Conservation (phyloP, 768 basidiomycete genomes). For the Rubroboletus pulcherrimus region DNA sequence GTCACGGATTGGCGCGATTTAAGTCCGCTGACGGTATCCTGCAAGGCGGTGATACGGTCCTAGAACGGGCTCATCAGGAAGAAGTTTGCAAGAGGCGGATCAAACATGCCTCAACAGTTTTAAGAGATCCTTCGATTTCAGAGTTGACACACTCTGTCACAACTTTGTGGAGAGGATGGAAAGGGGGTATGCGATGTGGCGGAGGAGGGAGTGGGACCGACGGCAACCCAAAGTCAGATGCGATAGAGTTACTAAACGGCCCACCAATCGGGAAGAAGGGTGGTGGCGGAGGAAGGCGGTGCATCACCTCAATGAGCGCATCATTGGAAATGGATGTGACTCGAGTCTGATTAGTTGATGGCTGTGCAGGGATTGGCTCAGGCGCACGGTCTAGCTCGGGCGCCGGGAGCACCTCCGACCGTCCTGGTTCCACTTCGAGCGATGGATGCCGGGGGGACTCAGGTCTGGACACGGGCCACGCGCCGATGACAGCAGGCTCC, state of each 20-base stretch:
- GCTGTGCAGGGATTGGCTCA: not conserved
- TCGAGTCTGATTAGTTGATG: conserved; percentile 9
- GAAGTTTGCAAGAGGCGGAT: not conserved
- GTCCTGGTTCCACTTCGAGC: conserved; percentile 11
- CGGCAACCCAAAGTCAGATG: conserved; percentile 16
- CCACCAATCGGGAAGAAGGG: conserved; percentile 17
- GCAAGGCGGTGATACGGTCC: conserved; percentile 25
- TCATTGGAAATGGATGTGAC: conserved; percentile 10
- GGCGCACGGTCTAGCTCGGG: conserved; percentile 5
- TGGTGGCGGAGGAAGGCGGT: conserved; percentile 17
- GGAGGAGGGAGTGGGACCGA: conserved; percentile 11
- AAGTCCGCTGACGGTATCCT: conserved; percentile 17
- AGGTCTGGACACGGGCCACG: conserved; percentile 40
- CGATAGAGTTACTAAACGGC: conserved; percentile 20
- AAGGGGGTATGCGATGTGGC: conserved; percentile 9
- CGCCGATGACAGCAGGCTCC: conserved; percentile 41
- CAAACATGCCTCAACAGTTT: conserved; percentile 19
- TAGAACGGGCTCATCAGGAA: conserved; percentile 5
- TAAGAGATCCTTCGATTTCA: conserved; percentile 22
- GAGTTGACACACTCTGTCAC: conserved; percentile 20
- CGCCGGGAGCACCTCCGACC: conserved; percentile 5
- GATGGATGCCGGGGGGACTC: conserved; percentile 27
- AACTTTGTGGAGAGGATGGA: conserved; percentile 13
- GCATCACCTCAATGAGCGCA: conserved; percentile 13
- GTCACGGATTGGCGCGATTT: conserved; percentile 23